Evolutionary conservation across 495 filamentous ascomycete genomes (phyloP), one percentile per base, ranked within the genome.

Genomic region (Penicillium silybi): DNA sequence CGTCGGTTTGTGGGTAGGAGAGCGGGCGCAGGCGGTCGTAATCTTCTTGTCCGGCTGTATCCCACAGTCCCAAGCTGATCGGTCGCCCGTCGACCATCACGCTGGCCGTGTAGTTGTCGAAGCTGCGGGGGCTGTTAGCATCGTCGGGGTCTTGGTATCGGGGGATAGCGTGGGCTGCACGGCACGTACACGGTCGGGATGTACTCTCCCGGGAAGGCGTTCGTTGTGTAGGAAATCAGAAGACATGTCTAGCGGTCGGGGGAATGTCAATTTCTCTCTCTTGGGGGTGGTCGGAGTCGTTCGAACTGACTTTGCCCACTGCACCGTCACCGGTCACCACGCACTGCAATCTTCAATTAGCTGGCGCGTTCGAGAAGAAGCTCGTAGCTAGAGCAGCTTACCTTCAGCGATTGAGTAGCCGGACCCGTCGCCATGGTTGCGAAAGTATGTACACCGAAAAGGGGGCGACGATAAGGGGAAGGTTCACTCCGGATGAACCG

Each of bases 241-340:
- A 98, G 87, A 77, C 93, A 98, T 78, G 93, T 98, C 95, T 97
- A 62, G 22, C 51, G 35, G 34, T 44, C 41, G 29, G 41, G 40
- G 32, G 25, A 32, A 32, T 26, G 47, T 49, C 47, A 49, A 34
- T 42, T 13, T 23, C 22, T 11, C 18, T 8, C 15, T 43, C 41
- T 17, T 50, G 39, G 40, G 6, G 26, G 19, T 34, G 26, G 10
- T 7, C 22, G 27, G 41, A 32, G 38, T 41, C 41, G 13, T 37
- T 47, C 11, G 8, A 3, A 69, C 80, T 68, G 64, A 96, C 92
- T 82, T 98, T 98, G 66, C 93, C 93, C 56, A 98, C 93, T 63
- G 93, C 93, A 84, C 93, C 93, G 70, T 98, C 93, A 70, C 93
- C 93, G 41, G 93, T 97, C 65, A 98, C 93, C 61, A 98, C 93